phyloP scores from a whole-genome alignment of 345 rosid genomes.

The Angophora floribunda region DNA sequence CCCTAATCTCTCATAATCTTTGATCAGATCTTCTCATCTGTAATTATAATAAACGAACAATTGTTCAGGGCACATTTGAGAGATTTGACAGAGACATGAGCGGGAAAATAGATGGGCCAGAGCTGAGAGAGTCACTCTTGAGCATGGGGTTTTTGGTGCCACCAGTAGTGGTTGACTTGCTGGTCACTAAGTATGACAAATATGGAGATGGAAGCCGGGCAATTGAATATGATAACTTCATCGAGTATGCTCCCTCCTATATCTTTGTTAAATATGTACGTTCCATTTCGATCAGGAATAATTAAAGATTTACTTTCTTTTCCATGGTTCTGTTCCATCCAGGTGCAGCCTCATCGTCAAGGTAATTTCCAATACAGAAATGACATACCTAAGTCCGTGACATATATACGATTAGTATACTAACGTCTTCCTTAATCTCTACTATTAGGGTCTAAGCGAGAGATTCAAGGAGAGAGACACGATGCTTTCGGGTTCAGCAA shows the following conservation, averaged over 20 bases:
- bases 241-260: conserved; percentile 43
- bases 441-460: background rate
- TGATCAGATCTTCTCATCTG: background rate
- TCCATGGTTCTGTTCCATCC: conserved; percentile 5
- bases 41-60: background rate
- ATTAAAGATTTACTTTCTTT: background rate
- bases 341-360: conserved; percentile 95
- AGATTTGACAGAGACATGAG: conserved; percentile 80
- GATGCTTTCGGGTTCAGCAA: background rate
- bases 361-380: conserved; percentile 16
- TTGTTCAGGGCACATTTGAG: conserved; percentile 55
- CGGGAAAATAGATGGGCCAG: conserved; percentile 63
- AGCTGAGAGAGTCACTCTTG: conserved; percentile 69
- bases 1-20: background rate
- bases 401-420: background rate
- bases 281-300: background rate
- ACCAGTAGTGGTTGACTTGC: conserved; percentile 54
- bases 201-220: conserved; percentile 55
- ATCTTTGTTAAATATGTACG: background rate
- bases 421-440: background rate
- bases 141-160: conserved; percentile 74
- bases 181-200: conserved; percentile 78
- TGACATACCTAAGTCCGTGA: background rate
- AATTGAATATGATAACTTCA: conserved; percentile 88
- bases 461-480: conserved; percentile 11